A percentile compares a stretch with the other conserved stretches of the same genome.
These are phyloP conservation scores for Candida dubliniensis DNA, from an alignment of 1,139 yeast species.

Conservation along the genomic window DNA sequence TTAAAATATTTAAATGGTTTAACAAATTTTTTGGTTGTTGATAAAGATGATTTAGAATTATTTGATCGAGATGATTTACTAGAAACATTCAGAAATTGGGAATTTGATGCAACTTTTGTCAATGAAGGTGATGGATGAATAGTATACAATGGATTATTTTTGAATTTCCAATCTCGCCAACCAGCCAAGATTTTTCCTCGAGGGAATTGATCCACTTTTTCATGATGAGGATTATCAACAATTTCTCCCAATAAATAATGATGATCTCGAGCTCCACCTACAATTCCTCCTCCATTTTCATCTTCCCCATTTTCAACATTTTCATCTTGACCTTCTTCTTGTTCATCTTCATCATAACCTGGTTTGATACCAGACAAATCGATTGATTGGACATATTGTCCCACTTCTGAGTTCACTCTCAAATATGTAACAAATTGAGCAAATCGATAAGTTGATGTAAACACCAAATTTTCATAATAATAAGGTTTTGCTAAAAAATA, in stretches of 20 bases:
- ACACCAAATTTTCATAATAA: slow-evolving; percentile 53
- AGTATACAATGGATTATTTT: slow-evolving; percentile 65
- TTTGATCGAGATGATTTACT: slow-evolving; percentile 20
- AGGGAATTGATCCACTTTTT: slow-evolving; percentile 13
- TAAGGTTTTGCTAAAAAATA: slow-evolving; percentile 53
- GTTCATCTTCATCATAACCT: slow-evolving; percentile 45
- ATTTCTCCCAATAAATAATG: background rate
- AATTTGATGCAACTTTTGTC: slow-evolving; percentile 28
- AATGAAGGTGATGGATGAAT: slow-evolving; percentile 25
- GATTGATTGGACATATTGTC: slow-evolving; percentile 51
- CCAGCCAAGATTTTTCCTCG: slow-evolving; percentile 51
- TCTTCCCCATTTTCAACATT: slow-evolving; percentile 37
- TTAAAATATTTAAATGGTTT: slow-evolving; percentile 28
- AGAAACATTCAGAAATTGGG: slow-evolving; percentile 21
- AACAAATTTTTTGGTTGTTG: slow-evolving; percentile 20
- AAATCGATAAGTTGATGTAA: slow-evolving; percentile 70
- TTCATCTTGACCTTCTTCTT: slow-evolving; percentile 18
- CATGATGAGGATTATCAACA: slow-evolving; percentile 5
- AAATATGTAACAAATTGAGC: slow-evolving; percentile 75
- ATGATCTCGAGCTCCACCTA: background rate
- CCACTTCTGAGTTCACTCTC: slow-evolving; percentile 54
- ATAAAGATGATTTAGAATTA: slow-evolving; percentile 9
- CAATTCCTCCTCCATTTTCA: slow-evolving; percentile 12
- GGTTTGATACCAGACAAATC: slow-evolving; percentile 57
- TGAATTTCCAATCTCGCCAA: slow-evolving; percentile 88